Evolutionary conservation across 192 early-diverging fungal species (phyloP), one percentile per base, ranked within the genome.

Genomic region (Paraglomus occultum): DNA sequence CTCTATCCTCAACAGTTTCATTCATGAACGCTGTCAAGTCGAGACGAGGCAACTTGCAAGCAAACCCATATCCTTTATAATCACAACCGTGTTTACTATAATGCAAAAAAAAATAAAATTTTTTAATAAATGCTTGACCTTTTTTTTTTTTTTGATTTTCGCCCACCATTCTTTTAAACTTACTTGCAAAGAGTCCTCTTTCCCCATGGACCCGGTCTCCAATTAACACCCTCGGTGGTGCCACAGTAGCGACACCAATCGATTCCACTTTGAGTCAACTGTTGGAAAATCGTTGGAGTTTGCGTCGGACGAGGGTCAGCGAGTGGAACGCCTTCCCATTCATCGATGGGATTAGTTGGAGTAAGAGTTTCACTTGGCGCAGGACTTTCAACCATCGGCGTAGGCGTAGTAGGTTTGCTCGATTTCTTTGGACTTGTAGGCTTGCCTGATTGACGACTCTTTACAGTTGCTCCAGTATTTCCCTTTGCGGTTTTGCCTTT

Each of bases 191-290:
- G 76, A 17, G 94, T 94, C 70, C 91, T 88, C 80, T 94, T 94
- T 46, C 94, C 94, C 94, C 94, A 96, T 48, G 94, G 94, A 2
- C 94, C 94, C 14, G 91, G 94, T 39, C 94, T 87, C 91, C 91
- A 89, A 83, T 96, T 90, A 76, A 92, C 84, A 42, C 90, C 87
- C 77, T 90, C 90, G 10, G 94, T 95, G 3, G 91, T 92, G 23
- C 94, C 94, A 72, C 94, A 95, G 75, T 94, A 95, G 52, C 94
- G 87, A 77, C 94, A 95, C 94, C 94, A 95, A 74, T 93, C 87
- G 63, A 90, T 73, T 39, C 83, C 84, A 0, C 75, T 79, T 71
- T 85, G 73, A 8, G 86, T 87, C 40, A 90, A 77, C 22, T 76
- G 71, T 70, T 91, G 83, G 70, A 84, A 91, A 6, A 91, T 71